Conservation (phyloP, 176 grass and related monocot genomes). For the Tuctoria greenei region DNA sequence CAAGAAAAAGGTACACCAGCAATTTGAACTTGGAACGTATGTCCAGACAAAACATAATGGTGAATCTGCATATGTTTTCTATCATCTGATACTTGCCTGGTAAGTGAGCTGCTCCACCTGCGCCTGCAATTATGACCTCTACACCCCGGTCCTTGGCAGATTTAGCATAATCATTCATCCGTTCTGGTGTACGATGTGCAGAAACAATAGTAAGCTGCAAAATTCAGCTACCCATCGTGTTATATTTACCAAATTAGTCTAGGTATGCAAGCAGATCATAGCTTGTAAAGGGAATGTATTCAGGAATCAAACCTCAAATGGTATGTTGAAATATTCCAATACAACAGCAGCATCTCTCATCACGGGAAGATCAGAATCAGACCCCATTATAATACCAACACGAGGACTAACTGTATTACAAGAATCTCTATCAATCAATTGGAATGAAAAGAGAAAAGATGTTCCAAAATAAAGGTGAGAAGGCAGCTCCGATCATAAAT, state of each 20-base stretch:
- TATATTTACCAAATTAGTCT: slow-evolving; percentile 6
- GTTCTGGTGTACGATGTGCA: slow-evolving; percentile 77
- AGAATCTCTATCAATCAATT: slow-evolving; percentile 12
- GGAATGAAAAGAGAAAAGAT: background rate
- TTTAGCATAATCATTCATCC: slow-evolving; percentile 69
- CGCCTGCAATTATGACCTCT: slow-evolving; percentile 88
- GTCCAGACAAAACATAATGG: background rate
- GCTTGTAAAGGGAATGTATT: slow-evolving; percentile 6
- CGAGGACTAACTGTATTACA: slow-evolving; percentile 55
- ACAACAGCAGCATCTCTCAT: slow-evolving; percentile 85
- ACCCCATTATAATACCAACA: slow-evolving; percentile 87
- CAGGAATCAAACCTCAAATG: slow-evolving; percentile 66
- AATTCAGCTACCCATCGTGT: slow-evolving; percentile 7
- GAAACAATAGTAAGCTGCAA: slow-evolving; percentile 91
- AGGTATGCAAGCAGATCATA: slow-evolving; percentile 20
- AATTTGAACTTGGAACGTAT: background rate
- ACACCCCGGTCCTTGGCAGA: slow-evolving; percentile 81
- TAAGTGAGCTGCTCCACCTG: slow-evolving; percentile 89
- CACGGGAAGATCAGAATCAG: slow-evolving; percentile 77
- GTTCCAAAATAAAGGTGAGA: slow-evolving; percentile 19
- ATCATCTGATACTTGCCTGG: slow-evolving; percentile 54
- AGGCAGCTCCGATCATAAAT: background rate
- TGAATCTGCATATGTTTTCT: background rate
- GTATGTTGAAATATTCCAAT: slow-evolving; percentile 61
- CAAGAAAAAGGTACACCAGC: background rate